Conservation (phyloP, 176 grass and related monocot species). For the Rhynchospora tenuis region DNA sequence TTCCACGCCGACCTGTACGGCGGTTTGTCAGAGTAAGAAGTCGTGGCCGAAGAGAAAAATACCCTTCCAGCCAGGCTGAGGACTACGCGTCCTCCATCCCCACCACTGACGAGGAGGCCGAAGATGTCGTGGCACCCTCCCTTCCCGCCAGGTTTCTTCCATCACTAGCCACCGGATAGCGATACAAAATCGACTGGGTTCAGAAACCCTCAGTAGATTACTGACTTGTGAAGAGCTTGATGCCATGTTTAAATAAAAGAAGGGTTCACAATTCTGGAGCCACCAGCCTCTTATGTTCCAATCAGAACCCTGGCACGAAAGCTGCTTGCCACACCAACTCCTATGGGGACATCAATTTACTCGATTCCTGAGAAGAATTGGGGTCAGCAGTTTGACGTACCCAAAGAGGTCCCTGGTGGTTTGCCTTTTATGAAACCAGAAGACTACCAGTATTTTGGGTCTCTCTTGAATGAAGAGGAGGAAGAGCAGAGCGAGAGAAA, state of each 20-base stretch:
- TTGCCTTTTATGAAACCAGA: slow-evolving; percentile 91
- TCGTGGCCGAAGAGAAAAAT: too few relatives aligned
- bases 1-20: slow-evolving; percentile 96
- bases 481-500: slow-evolving; percentile 95
- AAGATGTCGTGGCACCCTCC: slow-evolving; percentile 32
- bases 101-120: slow-evolving; percentile 61
- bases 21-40: too few relatives aligned
- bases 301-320: slow-evolving; percentile 94
- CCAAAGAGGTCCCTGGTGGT: slow-evolving; percentile 64
- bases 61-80: slow-evolving; percentile 46
- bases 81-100: slow-evolving; percentile 90
- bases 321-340: slow-evolving; percentile 89
- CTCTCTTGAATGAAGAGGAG: slow-evolving; percentile 80
- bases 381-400: slow-evolving; percentile 91
- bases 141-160: slow-evolving; percentile 55
- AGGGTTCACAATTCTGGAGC: slow-evolving; percentile 87
- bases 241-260: slow-evolving; percentile 63
- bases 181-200: slow-evolving; percentile 45
- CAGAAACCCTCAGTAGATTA: slow-evolving; percentile 61
- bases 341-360: slow-evolving; percentile 68
- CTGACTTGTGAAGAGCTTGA: slow-evolving; percentile 90
- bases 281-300: slow-evolving; percentile 70
- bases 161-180: slow-evolving; percentile 66
- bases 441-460: slow-evolving; percentile 95
- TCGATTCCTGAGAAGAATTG: slow-evolving; percentile 85